Conservation (phyloP, 1,284 basidiomycete genomes). For the Athelia sp. region DNA sequence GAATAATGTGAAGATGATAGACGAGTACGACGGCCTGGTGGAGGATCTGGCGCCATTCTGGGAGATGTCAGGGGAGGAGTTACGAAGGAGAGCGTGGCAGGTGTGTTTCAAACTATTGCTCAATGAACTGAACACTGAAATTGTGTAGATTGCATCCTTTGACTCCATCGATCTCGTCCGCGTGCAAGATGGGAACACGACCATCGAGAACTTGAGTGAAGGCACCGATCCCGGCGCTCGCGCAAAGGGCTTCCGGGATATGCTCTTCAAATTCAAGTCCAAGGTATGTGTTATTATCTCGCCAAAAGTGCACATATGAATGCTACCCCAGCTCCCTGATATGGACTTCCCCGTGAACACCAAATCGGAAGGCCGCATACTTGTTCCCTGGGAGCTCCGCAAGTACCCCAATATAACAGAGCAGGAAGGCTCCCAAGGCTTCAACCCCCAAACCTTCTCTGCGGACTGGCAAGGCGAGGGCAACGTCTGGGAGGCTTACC, state of each 20-base stretch:
- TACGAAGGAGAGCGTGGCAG: constrained; percentile 68
- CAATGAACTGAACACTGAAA: constrained; percentile 3
- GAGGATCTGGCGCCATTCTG: constrained; percentile 82
- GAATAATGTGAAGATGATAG: constrained; percentile 75
- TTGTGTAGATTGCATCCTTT: constrained; percentile 61
- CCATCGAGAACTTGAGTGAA: constrained; percentile 57
- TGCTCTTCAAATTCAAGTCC: constrained; percentile 69
- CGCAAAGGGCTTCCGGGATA: constrained; percentile 68
- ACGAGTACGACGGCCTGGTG: constrained; percentile 86
- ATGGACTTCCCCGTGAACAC: constrained; percentile 91
- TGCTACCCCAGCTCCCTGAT: constrained; percentile 65
- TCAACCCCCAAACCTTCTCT: no score
- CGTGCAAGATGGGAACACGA: constrained; percentile 60
- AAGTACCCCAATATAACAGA: constrained; percentile 63
- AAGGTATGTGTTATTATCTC: constrained; percentile 37
- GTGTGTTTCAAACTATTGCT: constrained; percentile 29
- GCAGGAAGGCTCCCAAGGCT: constrained; percentile 42
- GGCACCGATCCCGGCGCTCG: constrained; percentile 72
- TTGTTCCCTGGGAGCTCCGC: constrained; percentile 83
- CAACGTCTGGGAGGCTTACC: constrained; percentile 88
- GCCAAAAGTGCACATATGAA: constrained; percentile 3
- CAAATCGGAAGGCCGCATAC: constrained; percentile 85
- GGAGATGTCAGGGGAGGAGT: constrained; percentile 64
- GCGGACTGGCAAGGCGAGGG: constrained; percentile 83
- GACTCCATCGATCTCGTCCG: constrained; percentile 84